phyloP scores from a whole-genome alignment of 192 early-diverging fungal genomes.

The Linderina pennispora region DNA sequence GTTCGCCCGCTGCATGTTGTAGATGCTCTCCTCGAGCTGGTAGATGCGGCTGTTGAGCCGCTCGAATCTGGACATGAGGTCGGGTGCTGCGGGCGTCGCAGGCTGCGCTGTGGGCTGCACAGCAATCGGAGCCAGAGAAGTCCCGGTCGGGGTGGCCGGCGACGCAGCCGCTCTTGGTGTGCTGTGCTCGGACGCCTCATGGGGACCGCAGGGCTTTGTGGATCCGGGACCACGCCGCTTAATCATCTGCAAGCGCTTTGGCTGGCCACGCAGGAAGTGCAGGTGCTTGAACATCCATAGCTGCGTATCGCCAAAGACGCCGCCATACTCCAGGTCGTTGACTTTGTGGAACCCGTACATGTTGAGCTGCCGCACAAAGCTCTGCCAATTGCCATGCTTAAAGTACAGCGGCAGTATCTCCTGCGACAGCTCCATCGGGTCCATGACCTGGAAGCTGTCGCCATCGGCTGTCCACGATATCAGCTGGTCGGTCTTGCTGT shows the following conservation, averaged over 20 bases:
- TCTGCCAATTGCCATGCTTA: slow-evolving; percentile 88
- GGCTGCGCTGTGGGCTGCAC: too few species aligned
- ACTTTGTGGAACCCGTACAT: slow-evolving; percentile 50
- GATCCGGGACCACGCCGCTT: slow-evolving; percentile 37
- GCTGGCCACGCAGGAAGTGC: slow-evolving; percentile 34
- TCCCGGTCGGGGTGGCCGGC: not conserved
- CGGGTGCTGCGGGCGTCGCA: too few species aligned
- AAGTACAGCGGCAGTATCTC: slow-evolving; percentile 74
- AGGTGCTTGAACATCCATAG: slow-evolving; percentile 48
- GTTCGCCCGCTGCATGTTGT: slow-evolving; percentile 24
- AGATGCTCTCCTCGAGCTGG: slow-evolving; percentile 18
- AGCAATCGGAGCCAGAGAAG: too few species aligned
- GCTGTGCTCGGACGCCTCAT: too few species aligned
- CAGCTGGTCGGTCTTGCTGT: slow-evolving; percentile 19
- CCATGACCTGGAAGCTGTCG: slow-evolving; percentile 78
- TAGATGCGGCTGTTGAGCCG: slow-evolving; percentile 10
- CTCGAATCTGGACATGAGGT: too few species aligned
- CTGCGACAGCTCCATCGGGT: slow-evolving; percentile 70
- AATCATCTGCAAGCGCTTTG: slow-evolving; percentile 31
- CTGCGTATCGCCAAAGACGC: slow-evolving; percentile 31
- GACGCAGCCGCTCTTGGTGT: not conserved
- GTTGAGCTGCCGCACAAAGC: slow-evolving; percentile 85
- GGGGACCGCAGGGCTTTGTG: too few species aligned
- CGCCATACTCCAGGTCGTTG: slow-evolving; percentile 38
- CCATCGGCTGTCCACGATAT: slow-evolving; percentile 51